Evolutionary conservation across 1,284 basidiomycete genomes (phyloP), one percentile per base, ranked within the genome.

Genomic region (Bondarzewia mesenterica): DNA sequence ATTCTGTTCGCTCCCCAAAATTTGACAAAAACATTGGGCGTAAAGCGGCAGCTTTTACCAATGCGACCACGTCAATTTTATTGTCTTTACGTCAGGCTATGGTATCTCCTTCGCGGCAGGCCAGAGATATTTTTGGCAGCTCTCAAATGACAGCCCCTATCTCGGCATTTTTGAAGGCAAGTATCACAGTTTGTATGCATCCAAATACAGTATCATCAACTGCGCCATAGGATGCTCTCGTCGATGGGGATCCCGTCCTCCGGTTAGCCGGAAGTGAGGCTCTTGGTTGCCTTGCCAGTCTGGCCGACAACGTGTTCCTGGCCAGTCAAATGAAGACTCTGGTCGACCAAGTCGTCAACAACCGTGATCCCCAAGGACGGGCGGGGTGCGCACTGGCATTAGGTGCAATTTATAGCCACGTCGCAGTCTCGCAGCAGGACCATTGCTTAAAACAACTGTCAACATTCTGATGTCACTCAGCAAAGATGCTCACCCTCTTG

Each of bases 291-390:
- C 70, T 99, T 2, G 87, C 90, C 1, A 86, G 83, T 50, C 70
- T 96, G 12, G 90, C 89, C 0, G 92, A 88, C 15, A 92, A 85
- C 6, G 80, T 77, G 38, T 95, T 94, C 69, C 73, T 98, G 47
- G 89, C 91, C 0, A 78, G 75, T 25, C 90, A 96, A 64, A 87
- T 94, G 53, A 97, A 97, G 62, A 85, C 83, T 58, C 75, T 97
- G 8, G 93, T 99, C 5, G 91, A 97, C 58, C 89, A 94, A 60
- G 89, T 99, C n/a, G 92, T 99, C 51, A 91, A 78, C 64, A 97
- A 99, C 64, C 88, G 94, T 8, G 89, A 96, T 62, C 95, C 96
- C 0, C 81, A 93, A 57, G 88, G 85, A 12, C 83, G 96, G 22
- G 93, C 95, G 5, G 96, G 96, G 2, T 98, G 93, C 60, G 93